Conservation (phyloP, 2,329 filamentous ascomycete genomes). For the Colletotrichum agaves region DNA sequence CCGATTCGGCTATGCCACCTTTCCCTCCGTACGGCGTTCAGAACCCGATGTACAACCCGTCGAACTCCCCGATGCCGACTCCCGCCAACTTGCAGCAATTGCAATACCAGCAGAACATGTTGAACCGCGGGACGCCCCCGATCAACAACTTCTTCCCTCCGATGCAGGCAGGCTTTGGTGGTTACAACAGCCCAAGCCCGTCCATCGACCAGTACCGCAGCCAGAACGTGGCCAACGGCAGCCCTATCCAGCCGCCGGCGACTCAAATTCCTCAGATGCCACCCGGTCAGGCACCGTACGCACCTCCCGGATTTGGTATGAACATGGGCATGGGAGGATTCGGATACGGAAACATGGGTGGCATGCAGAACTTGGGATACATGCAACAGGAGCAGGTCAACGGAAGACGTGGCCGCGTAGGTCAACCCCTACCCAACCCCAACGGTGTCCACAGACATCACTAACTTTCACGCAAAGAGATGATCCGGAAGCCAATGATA, state of each 20-base stretch:
- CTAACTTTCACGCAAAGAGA: conserved; percentile 31
- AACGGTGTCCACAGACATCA: conserved; percentile 16
- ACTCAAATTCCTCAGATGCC: conserved; percentile 55
- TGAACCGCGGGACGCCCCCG: conserved; percentile 62
- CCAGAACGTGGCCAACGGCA: conserved; percentile 61
- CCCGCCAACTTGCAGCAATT: conserved; percentile 63
- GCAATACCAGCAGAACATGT: conserved; percentile 69
- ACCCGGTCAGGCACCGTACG: conserved; percentile 56
- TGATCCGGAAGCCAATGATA: conserved; percentile 27
- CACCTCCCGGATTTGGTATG: conserved; percentile 61
- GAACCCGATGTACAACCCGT: conserved; percentile 61
- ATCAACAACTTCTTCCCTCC: conserved; percentile 67
- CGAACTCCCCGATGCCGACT: conserved; percentile 58
- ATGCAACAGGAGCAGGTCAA: conserved; percentile 68
- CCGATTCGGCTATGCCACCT: conserved; percentile 60
- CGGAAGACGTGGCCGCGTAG: conserved; percentile 68
- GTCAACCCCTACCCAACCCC: conserved; percentile 48
- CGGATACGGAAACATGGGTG: conserved; percentile 56
- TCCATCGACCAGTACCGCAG: conserved; percentile 67
- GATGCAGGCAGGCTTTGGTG: conserved; percentile 66
- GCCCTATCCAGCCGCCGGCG: conserved; percentile 59
- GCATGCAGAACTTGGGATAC: conserved; percentile 63
- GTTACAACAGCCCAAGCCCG: conserved; percentile 60
- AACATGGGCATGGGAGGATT: conserved; percentile 58
- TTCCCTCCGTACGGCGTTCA: conserved; percentile 64